A percentile compares a stretch with the other conserved stretches of the same genome.
Evolutionary conservation across 129 eudicot genomes (phyloP).

Genomic region (Lactuca sativa): DNA sequence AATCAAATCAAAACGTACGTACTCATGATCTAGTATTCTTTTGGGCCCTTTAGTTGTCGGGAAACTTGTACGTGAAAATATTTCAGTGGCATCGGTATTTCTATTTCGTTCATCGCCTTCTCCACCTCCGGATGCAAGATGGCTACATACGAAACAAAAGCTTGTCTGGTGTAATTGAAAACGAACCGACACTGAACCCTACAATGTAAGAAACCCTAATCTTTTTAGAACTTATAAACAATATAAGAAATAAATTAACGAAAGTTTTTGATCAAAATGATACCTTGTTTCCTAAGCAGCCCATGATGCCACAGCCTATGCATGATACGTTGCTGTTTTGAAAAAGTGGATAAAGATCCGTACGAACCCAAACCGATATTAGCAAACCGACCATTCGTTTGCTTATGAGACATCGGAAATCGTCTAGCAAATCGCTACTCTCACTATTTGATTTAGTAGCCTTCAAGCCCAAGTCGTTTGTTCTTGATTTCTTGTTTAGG

Average conservation of each 20-base stretch:
- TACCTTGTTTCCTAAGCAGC: slow-evolving; percentile 89
- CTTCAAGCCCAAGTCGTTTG: slow-evolving; percentile 11
- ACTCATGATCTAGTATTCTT: slow-evolving; percentile 80
- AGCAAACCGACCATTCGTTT: slow-evolving; percentile 80
- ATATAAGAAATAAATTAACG: background rate
- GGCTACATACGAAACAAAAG: slow-evolving; percentile 79
- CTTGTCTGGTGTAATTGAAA: slow-evolving; percentile 59
- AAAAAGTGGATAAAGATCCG: slow-evolving; percentile 48
- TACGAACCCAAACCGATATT: slow-evolving; percentile 73
- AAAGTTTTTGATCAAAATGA: background rate
- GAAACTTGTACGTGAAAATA: slow-evolving; percentile 60
- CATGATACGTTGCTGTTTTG: slow-evolving; percentile 60
- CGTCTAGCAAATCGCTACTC: slow-evolving; percentile 25
- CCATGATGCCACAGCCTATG: slow-evolving; percentile 86
- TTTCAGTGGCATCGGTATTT: slow-evolving; percentile 56
- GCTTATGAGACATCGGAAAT: slow-evolving; percentile 50
- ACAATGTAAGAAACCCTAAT: background rate
- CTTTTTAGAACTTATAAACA: background rate
- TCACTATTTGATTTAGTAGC: slow-evolving; percentile 4
- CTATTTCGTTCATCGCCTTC: slow-evolving; percentile 60
- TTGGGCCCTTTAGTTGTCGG: slow-evolving; percentile 50
- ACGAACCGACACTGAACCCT: slow-evolving; percentile 75
- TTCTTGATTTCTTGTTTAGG: slow-evolving; percentile 37
- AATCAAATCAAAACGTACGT: slow-evolving; percentile 26
- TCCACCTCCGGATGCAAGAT: slow-evolving; percentile 74